Conservation (phyloP, 1,284 basidiomycete species). For the Cutaneotrichosporon sp. region DNA sequence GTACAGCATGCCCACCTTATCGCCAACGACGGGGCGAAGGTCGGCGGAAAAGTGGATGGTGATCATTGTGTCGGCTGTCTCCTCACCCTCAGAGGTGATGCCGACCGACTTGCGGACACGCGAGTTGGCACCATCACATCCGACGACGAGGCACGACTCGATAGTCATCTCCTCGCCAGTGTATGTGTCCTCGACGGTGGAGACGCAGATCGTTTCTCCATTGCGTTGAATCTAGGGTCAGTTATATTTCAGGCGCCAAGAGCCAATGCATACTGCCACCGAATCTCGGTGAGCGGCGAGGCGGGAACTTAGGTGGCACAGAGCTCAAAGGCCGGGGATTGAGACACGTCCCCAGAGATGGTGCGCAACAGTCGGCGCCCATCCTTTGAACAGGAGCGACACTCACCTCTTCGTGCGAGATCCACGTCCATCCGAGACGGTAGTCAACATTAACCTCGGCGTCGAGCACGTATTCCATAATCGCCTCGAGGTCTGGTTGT, state of each 20-base stretch:
- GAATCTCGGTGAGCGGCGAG: no score
- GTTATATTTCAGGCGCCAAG: background rate
- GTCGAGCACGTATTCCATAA: conserved; percentile 17
- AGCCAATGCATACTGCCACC: no score
- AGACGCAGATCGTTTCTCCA: conserved; percentile 14
- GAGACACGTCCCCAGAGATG: no score
- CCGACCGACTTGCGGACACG: conserved; percentile 17
- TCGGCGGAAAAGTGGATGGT: conserved; percentile 27
- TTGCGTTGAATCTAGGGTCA: conserved; percentile 1
- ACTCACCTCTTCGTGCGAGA: conserved; percentile 17
- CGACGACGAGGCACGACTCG: conserved; percentile 20
- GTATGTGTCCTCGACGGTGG: conserved; percentile 23
- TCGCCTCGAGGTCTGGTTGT: conserved; percentile 25
- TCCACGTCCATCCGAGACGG: conserved; percentile 28
- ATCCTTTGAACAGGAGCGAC: no score
- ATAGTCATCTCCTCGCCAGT: conserved; percentile 19
- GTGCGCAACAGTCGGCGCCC: no score
- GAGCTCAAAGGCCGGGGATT: no score
- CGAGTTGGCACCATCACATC: conserved; percentile 27
- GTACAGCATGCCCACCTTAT: conserved; percentile 25
- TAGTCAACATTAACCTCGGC: conserved; percentile 18
- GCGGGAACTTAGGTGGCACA: no score
- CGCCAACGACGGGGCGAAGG: conserved; percentile 22
- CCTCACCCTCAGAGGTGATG: conserved; percentile 25
- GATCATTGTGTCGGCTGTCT: conserved; percentile 27